phyloP scores from a whole-genome alignment of 371 early-diverging fungal genomes.

The Umbelopsis sp. region DNA sequence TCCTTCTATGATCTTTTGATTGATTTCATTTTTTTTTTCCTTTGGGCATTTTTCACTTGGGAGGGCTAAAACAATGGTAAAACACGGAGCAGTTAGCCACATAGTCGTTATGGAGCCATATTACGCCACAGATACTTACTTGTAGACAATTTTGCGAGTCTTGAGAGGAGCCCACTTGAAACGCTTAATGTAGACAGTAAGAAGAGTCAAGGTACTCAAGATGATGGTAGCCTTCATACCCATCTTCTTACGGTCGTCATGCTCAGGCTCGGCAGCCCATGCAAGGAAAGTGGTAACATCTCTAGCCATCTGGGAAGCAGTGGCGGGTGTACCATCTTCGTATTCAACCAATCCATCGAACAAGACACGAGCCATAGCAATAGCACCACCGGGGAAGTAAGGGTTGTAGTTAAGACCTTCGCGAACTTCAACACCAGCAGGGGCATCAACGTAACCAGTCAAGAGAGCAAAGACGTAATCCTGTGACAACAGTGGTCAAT shows the following conservation, averaged over 20 bases:
- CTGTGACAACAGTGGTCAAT: slow-evolving; percentile 32
- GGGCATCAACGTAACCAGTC: slow-evolving; percentile 95
- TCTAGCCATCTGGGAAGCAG: slow-evolving; percentile 97
- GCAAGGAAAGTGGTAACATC: slow-evolving; percentile 93
- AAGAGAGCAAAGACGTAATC: slow-evolving; percentile 96
- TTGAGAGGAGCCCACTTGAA: slow-evolving; percentile 81
- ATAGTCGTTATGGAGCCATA: too few species aligned
- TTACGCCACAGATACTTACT: slow-evolving; percentile 36
- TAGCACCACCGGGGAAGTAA: slow-evolving; percentile 99
- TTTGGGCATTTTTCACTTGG: not conserved
- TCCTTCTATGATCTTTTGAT: not conserved
- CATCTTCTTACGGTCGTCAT: slow-evolving; percentile 96
- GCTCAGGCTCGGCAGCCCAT: slow-evolving; percentile 97
- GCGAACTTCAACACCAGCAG: slow-evolving; percentile 93
- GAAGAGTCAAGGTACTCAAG: slow-evolving; percentile 54
- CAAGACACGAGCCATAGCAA: slow-evolving; percentile 94
- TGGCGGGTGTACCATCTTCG: slow-evolving; percentile 97
- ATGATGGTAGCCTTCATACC: slow-evolving; percentile 89
- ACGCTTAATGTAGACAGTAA: slow-evolving; percentile 79
- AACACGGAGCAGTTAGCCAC: too few species aligned
- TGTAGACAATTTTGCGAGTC: slow-evolving; percentile 82
- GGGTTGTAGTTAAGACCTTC: slow-evolving; percentile 98
- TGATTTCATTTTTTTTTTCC: not conserved
- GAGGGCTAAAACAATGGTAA: not conserved
- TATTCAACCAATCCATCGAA: slow-evolving; percentile 96